Evolutionary conservation across 2,329 filamentous ascomycete species (phyloP).

Genomic region (Dactylellina haptotyla): DNA sequence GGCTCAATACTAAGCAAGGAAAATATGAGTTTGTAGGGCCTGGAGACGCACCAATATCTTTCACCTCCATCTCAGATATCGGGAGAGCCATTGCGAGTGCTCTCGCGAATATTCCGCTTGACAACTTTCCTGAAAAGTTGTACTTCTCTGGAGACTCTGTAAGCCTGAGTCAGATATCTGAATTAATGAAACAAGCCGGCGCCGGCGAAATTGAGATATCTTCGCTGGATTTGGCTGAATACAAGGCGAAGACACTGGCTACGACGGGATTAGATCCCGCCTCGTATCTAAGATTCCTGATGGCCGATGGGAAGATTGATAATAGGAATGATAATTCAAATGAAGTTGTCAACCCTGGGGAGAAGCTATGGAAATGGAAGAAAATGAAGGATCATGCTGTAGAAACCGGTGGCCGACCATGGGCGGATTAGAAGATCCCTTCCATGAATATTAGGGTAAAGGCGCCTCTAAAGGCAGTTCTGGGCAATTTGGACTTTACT

Average conservation of each 20-base stretch:
- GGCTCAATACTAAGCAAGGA: slow-evolving; percentile 58
- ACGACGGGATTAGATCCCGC: slow-evolving; percentile 57
- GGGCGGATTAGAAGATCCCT: slow-evolving; percentile 47
- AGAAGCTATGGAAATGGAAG: slow-evolving; percentile 59
- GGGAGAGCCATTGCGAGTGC: slow-evolving; percentile 58
- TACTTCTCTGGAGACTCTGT: slow-evolving; percentile 59
- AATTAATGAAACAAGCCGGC: slow-evolving; percentile 56
- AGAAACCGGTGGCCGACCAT: slow-evolving; percentile 58
- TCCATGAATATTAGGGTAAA: neutral
- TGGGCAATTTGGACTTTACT: neutral
- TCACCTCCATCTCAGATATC: slow-evolving; percentile 60
- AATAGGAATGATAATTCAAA: slow-evolving; percentile 59
- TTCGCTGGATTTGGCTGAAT: slow-evolving; percentile 56
- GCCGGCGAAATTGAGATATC: slow-evolving; percentile 57
- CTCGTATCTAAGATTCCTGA: slow-evolving; percentile 60
- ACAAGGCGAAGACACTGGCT: slow-evolving; percentile 56
- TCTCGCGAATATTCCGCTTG: slow-evolving; percentile 55
- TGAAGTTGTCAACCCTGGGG: slow-evolving; percentile 59
- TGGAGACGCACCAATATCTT: slow-evolving; percentile 57
- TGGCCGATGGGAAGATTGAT: slow-evolving; percentile 60
- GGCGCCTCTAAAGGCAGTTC: neutral
- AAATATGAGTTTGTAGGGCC: slow-evolving; percentile 59
- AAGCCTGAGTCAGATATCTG: slow-evolving; percentile 57
- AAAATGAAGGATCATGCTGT: slow-evolving; percentile 58
- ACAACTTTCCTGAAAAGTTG: slow-evolving; percentile 57